phyloP scores from a whole-genome alignment of 2,329 filamentous ascomycete genomes.

The Teratosphaeria zuluensis region DNA sequence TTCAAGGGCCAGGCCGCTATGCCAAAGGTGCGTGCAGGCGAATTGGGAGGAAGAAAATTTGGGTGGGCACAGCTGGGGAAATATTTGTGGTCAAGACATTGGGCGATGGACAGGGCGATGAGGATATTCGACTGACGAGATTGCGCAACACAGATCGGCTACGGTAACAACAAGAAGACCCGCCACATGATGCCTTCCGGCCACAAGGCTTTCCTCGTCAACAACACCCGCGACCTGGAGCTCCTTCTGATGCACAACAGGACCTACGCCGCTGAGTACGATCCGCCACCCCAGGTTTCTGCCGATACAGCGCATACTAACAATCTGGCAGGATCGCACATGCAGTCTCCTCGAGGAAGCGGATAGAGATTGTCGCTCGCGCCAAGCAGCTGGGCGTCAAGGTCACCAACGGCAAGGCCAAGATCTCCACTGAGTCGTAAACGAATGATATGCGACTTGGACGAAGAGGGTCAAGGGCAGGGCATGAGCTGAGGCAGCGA shows the following conservation, averaged over 20 bases:
- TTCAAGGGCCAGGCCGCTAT: conserved; percentile 94
- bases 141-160: conserved; percentile 66
- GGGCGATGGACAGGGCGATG: neutral
- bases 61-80: neutral
- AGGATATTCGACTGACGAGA: conserved; percentile 2
- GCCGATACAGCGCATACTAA: conserved; percentile 28
- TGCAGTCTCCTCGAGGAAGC: conserved; percentile 96
- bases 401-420: conserved; percentile 99
- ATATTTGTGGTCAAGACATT: neutral
- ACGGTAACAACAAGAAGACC: conserved; percentile 99
- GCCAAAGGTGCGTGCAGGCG: conserved; percentile 74
- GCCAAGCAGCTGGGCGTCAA: conserved; percentile 98
- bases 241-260: conserved; percentile 99
- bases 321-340: conserved; percentile 68
- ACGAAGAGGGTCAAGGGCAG: conserved; percentile 2
- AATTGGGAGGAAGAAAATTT: conserved; percentile 3
- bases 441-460: conserved; percentile 1
- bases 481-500: conserved; percentile 5
- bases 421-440: conserved; percentile 86
- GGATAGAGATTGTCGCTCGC: conserved; percentile 93
- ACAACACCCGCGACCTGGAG: conserved; percentile 92
- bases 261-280: conserved; percentile 97
- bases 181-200: conserved; percentile 97
- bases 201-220: conserved; percentile 99
- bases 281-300: conserved; percentile 19